Evolutionary conservation across 2,329 filamentous ascomycete genomes (phyloP).

Genomic region (Colletotrichum costaricense): DNA sequence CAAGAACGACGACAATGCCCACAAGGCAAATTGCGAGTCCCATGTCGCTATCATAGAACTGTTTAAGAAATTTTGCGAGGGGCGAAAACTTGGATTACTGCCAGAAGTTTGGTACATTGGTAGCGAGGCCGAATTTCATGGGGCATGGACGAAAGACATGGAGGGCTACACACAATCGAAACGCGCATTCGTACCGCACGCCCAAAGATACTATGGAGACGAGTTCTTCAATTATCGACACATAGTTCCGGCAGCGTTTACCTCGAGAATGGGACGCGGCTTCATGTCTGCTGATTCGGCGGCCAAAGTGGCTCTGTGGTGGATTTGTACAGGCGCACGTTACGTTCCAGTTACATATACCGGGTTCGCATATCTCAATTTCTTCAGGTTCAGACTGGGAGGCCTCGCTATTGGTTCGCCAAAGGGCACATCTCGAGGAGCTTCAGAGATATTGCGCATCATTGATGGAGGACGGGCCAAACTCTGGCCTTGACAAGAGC

Average conservation of each 20-base stretch:
- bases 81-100: neutral
- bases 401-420: neutral
- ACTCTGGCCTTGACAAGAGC: no score
- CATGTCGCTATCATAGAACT: no score
- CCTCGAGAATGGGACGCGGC: conserved; percentile 32
- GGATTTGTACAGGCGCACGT: neutral
- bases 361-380: neutral
- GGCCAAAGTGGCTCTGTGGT: neutral
- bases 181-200: conserved; percentile 27
- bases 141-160: conserved; percentile 32
- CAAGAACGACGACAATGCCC: no score
- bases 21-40: no score
- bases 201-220: conserved; percentile 12
- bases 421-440: neutral
- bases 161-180: conserved; percentile 33
- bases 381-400: neutral
- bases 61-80: no score
- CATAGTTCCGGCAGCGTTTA: conserved; percentile 20
- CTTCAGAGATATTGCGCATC: neutral
- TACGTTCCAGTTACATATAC: neutral
- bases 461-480: neutral
- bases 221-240: conserved; percentile 15
- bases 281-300: conserved; percentile 7
- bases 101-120: conserved; percentile 39
- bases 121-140: conserved; percentile 38